phyloP scores from a whole-genome alignment of 345 rosid genomes.

The Microthlaspi erraticum region DNA sequence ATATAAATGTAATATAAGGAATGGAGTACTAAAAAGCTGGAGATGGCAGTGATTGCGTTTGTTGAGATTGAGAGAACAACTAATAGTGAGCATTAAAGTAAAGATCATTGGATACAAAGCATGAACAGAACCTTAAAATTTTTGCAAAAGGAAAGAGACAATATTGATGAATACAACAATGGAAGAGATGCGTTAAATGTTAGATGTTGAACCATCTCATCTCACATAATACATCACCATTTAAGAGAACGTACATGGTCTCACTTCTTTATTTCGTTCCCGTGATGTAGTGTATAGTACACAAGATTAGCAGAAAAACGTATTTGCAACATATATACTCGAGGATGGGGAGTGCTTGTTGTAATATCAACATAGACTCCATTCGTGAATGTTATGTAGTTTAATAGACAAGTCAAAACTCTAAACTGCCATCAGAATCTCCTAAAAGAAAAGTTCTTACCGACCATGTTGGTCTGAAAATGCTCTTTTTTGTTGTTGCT shows the following conservation, averaged over 20 bases:
- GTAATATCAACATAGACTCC: not conserved
- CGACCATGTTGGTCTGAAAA: not conserved
- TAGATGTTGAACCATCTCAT: constrained; percentile 22
- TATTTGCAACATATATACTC: not conserved
- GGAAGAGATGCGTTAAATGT: constrained; percentile 29
- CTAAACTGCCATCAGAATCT: constrained; percentile 14
- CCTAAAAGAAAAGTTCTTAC: not conserved
- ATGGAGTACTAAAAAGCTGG: constrained; percentile 40
- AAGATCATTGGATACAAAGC: not conserved
- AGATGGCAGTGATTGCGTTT: constrained; percentile 30
- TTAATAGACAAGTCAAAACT: not conserved
- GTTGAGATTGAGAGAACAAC: constrained; percentile 16
- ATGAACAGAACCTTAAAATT: constrained; percentile 34
- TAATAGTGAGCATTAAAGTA: constrained; percentile 39
- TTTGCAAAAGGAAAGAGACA: constrained; percentile 27
- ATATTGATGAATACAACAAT: constrained; percentile 19
- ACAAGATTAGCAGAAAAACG: not conserved
- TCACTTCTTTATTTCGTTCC: not conserved
- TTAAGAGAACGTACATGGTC: constrained; percentile 28
- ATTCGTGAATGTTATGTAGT: constrained; percentile 9
- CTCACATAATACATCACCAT: constrained; percentile 12
- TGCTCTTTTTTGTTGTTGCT: too few species aligned
- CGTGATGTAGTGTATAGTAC: not conserved
- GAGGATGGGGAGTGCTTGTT: not conserved
- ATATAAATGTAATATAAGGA: constrained; percentile 32